Conservation (phyloP, 2,329 filamentous ascomycete species). For the Fusarium lateritium region DNA sequence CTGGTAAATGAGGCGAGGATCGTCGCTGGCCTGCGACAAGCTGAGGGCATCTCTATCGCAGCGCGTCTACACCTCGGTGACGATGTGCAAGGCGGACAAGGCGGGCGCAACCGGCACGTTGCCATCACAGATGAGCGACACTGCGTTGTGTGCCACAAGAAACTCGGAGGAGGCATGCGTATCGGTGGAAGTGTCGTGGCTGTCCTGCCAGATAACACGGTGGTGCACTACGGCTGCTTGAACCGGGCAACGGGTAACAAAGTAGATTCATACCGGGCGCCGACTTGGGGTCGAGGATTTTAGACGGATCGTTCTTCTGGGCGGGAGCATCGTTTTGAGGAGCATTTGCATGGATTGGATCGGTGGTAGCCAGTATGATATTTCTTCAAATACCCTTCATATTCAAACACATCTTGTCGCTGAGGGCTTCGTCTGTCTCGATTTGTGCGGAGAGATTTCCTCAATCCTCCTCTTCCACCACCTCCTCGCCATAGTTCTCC, state of each 20-base stretch:
- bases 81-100: conserved; percentile 65
- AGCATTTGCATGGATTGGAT: conserved; percentile 46
- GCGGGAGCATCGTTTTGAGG: conserved; percentile 31
- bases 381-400: conserved; percentile 43
- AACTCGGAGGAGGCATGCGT: conserved; percentile 86
- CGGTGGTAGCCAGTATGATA: conserved; percentile 45
- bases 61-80: conserved; percentile 81
- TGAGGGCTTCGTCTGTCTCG: not conserved
- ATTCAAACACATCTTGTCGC: conserved; percentile 36
- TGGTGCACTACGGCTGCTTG: conserved; percentile 87
- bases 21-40: conserved; percentile 81
- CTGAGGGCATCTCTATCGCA: conserved; percentile 84
- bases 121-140: conserved; percentile 89
- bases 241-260: conserved; percentile 61
- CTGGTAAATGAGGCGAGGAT: conserved; percentile 86
- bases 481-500: conserved; percentile 89
- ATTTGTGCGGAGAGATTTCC: not conserved
- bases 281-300: conserved; percentile 57
- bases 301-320: conserved; percentile 44
- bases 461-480: conserved; percentile 73
- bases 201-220: conserved; percentile 85
- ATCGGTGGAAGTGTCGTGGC: conserved; percentile 92
- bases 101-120: conserved; percentile 75
- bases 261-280: conserved; percentile 52
- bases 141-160: conserved; percentile 93